These are phyloP conservation scores for Fusarium sp. DNA, from an alignment of 2,329 filamentous ascomycete species.

Conservation along the genomic window DNA sequence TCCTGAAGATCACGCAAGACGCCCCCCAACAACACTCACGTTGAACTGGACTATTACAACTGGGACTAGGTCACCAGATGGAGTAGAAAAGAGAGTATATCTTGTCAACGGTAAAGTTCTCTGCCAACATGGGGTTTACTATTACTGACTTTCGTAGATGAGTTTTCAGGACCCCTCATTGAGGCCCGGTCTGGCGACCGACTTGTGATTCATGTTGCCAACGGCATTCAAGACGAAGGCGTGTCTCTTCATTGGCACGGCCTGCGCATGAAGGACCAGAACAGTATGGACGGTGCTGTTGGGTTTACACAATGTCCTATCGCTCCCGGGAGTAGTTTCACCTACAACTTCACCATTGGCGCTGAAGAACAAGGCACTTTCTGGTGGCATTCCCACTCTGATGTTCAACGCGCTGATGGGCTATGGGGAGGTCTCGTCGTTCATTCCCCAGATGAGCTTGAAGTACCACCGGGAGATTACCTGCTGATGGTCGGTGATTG, in stretches of 20 bases:
- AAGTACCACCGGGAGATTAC: neutral
- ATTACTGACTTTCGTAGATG: neutral
- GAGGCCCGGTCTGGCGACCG: neutral
- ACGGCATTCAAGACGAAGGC: neutral
- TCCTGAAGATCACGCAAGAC: neutral
- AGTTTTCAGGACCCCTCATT: neutral
- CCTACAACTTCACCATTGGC: neutral
- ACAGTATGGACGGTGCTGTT: slow-evolving; percentile 1
- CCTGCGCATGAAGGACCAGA: neutral
- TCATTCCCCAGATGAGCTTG: neutral
- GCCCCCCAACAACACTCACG: neutral
- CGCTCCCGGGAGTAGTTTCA: fast-evolving
- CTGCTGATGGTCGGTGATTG: neutral
- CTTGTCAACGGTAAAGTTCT: neutral
- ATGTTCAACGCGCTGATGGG: neutral
- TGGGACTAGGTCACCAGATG: neutral
- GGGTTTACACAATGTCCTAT: neutral
- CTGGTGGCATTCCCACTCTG: slow-evolving; percentile 6
- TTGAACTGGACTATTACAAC: neutral
- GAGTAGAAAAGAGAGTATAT: neutral
- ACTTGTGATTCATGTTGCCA: neutral
- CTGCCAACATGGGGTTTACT: fast-evolving
- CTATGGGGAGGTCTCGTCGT: neutral
- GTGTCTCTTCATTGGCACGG: slow-evolving; percentile 9
- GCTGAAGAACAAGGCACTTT: neutral